Evolutionary conservation across 2,329 filamentous ascomycete genomes (phyloP).

Genomic region (Botrytis porri): DNA sequence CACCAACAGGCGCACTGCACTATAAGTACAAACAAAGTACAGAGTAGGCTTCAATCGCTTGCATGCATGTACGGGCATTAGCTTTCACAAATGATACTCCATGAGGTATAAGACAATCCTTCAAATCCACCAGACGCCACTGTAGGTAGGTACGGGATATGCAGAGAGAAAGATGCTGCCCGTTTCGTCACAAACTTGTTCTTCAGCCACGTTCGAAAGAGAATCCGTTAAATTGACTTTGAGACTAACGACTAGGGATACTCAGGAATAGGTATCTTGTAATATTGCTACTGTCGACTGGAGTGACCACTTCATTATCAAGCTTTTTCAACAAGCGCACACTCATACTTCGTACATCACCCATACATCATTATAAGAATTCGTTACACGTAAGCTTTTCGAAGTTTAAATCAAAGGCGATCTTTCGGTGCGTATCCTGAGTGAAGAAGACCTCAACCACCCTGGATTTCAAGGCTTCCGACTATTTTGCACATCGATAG

Average conservation of each 20-base stretch:
- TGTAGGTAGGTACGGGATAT: not conserved
- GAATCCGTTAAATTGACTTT: not conserved
- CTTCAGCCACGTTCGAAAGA: not conserved
- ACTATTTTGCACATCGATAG: not conserved
- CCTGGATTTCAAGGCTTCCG: not conserved
- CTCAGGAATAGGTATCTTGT: not conserved
- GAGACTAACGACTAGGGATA: not conserved
- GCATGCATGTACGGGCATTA: not conserved
- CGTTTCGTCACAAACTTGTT: not conserved
- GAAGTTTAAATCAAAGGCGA: not conserved
- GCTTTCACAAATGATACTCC: not conserved
- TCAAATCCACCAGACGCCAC: not conserved
- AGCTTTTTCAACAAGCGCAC: not conserved
- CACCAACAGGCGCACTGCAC: not conserved
- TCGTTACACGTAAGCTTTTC: not conserved
- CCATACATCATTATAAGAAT: not conserved
- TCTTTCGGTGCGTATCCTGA: not conserved
- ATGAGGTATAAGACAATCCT: not conserved
- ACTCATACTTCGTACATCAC: not conserved
- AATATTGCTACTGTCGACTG: not conserved
- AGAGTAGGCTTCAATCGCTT: not conserved
- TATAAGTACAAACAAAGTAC: not conserved
- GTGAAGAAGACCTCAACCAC: not conserved
- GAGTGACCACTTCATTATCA: not conserved
- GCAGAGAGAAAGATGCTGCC: not conserved